Evolutionary conservation across 257 asterid genomes (phyloP).

Genomic region (Echites panduratus): DNA sequence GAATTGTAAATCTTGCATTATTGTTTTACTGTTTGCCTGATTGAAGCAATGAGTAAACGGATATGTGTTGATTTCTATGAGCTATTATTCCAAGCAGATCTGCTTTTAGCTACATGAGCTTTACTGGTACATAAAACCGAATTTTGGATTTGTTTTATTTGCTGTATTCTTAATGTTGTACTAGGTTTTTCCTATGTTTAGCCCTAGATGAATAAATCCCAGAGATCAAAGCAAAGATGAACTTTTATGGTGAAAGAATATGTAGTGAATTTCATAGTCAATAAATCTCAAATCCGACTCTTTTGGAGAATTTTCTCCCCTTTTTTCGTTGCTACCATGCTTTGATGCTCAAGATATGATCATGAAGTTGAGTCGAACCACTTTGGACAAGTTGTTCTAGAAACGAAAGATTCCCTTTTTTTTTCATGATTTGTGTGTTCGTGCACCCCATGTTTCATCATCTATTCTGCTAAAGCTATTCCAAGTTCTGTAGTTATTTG

Average conservation of each 20-base stretch:
- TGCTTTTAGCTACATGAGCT: background rate
- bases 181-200: background rate
- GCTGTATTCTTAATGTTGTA: background rate
- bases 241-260: background rate
- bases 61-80: background rate
- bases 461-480: background rate
- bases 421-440: background rate
- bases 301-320: background rate
- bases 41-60: background rate
- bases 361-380: background rate
- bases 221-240: background rate
- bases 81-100: background rate
- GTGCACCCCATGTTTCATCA: background rate
- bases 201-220: background rate
- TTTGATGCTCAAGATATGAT: background rate
- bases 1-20: background rate
- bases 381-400: background rate
- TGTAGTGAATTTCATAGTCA: background rate
- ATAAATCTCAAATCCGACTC: background rate
- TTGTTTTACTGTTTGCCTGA: background rate
- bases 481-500: background rate
- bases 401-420: background rate
- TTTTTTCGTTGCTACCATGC: background rate
- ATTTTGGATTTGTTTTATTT: background rate
- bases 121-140: background rate